Conservation (phyloP, 2,329 filamentous ascomycete genomes). For the Colletotrichum paranaense region DNA sequence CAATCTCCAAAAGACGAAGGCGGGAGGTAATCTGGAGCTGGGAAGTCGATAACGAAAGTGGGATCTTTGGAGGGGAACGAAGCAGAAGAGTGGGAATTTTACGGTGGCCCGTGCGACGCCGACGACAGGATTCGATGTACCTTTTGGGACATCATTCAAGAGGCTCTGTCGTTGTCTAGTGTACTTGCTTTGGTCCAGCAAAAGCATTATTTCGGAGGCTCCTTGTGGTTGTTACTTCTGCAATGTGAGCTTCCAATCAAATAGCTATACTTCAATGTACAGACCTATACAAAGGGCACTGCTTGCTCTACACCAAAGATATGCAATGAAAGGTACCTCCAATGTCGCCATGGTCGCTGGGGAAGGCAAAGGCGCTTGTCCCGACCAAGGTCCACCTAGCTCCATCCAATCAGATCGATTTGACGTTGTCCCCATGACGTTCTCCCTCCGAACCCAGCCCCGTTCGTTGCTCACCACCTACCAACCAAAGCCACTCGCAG, state of each 20-base stretch:
- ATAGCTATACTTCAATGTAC: neutral
- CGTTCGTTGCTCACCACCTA: constrained; percentile 29
- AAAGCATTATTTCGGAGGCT: too few species aligned
- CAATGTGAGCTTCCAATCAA: neutral
- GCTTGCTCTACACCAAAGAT: neutral
- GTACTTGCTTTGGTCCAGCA: neutral
- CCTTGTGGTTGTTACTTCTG: neutral
- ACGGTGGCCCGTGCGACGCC: constrained; percentile 10
- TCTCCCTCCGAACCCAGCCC: constrained; percentile 33
- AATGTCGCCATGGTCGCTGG: constrained; percentile 32
- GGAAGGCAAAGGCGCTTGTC: constrained; percentile 33
- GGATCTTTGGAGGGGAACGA: constrained; percentile 13
- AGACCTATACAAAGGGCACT: neutral
- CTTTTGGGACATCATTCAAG: neutral
- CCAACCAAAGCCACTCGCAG: constrained; percentile 28
- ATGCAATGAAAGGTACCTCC: neutral
- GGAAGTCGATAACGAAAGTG: constrained; percentile 29
- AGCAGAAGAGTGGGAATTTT: constrained; percentile 16
- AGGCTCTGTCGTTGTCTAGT: neutral
- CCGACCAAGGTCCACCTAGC: constrained; percentile 24
- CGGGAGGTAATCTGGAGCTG: constrained; percentile 14
- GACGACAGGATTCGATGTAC: neutral
- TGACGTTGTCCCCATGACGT: constrained; percentile 36
- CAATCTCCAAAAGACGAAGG: neutral
- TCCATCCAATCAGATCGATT: constrained; percentile 31